A percentile compares a stretch with the other conserved stretches of the same genome.
phyloP scores from a whole-genome alignment of 306 rosid species.

The Sophora flavescens region DNA sequence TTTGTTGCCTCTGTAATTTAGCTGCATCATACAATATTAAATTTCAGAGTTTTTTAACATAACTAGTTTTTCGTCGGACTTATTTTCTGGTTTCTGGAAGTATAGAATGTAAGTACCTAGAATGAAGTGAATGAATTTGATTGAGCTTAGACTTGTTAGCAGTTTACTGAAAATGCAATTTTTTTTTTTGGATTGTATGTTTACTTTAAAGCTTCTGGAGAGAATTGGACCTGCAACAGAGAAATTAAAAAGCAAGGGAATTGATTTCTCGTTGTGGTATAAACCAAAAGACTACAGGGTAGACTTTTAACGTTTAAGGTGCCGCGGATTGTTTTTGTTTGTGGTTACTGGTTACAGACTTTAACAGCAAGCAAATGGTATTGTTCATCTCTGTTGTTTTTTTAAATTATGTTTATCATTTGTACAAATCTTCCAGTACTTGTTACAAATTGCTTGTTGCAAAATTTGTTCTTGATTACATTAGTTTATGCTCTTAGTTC shows the following conservation, averaged over 20 bases:
- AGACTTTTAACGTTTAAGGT: conserved; percentile 77
- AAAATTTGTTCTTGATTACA: conserved; percentile 6
- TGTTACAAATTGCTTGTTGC: conserved; percentile 21
- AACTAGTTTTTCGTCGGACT: not conserved
- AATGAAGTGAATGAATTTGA: conserved; percentile 28
- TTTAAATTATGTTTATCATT: not conserved
- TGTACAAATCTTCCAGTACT: conserved; percentile 7
- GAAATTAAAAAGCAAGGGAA: conserved; percentile 68
- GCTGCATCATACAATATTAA: conserved; percentile 20
- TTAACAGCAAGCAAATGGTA: conserved; percentile 23
- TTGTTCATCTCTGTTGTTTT: not conserved
- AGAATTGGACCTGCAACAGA: conserved; percentile 89
- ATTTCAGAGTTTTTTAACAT: not conserved
- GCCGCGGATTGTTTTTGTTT: conserved; percentile 20
- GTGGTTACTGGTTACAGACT: not conserved
- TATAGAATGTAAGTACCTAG: not conserved
- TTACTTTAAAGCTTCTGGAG: conserved; percentile 74
- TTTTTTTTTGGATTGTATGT: not conserved
- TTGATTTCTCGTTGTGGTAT: conserved; percentile 87
- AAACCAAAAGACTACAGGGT: conserved; percentile 83
- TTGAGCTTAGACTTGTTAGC: not conserved
- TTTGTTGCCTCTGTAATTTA: conserved; percentile 2
- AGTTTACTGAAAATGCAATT: not conserved
- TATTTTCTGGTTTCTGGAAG: conserved; percentile 14
- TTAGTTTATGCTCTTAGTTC: not conserved